A percentile compares a stretch with the other conserved stretches of the same genome.
These are phyloP conservation scores for Yamadazyma taylorii DNA, from an alignment of 1,139 yeast genomes.

Conservation along the genomic window DNA sequence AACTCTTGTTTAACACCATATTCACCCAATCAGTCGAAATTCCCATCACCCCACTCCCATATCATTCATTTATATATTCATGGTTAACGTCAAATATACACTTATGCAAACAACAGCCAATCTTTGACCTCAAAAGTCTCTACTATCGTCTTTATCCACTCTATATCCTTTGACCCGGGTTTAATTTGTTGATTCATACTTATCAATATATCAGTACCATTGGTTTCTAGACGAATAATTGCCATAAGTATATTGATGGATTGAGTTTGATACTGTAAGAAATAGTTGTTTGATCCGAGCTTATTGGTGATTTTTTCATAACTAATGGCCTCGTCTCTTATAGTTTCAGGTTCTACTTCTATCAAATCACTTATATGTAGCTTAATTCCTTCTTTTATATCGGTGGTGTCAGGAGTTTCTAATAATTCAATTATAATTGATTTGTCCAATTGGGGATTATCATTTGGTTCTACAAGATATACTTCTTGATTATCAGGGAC, in stretches of 20 bases:
- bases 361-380: constrained; percentile 45
- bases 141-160: constrained; percentile 11
- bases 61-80: no score
- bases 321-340: constrained; percentile 8
- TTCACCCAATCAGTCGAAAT: no score
- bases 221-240: constrained; percentile 50
- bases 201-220: constrained; percentile 61
- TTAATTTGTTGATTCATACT: constrained; percentile 41
- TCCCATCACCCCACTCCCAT: no score
- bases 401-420: constrained; percentile 43
- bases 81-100: no score
- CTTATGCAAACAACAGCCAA: constrained; percentile 28
- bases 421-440: constrained; percentile 72
- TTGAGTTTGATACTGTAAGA: constrained; percentile 3
- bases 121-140: constrained; percentile 22
- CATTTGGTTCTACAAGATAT: constrained; percentile 47
- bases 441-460: constrained; percentile 42
- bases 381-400: constrained; percentile 34
- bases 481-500: constrained; percentile 92
- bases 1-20: no score
- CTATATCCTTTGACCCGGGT: no score
- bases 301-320: constrained; percentile 2
- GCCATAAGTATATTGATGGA: constrained; percentile 29
- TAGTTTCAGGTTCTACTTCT: constrained; percentile 14
- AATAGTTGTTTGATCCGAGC: constrained; percentile 4